Evolutionary conservation across 2,329 filamentous ascomycete species (phyloP).

Genomic region (Periconia sp.): DNA sequence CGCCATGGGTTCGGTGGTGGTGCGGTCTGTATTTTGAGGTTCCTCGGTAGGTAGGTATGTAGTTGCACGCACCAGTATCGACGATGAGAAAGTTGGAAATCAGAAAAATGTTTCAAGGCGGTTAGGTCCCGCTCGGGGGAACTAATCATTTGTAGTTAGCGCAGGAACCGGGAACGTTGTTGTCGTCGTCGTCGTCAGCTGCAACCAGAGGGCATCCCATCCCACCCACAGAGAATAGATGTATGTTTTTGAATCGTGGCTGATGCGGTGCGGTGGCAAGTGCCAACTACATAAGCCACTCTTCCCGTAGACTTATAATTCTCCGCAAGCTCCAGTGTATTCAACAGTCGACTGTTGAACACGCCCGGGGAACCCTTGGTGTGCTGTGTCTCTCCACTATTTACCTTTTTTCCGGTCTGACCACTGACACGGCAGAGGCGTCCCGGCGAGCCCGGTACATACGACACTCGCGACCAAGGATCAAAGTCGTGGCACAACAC

Average conservation of each 20-base stretch:
- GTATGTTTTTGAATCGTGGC: no score
- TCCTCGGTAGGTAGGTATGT: constrained; percentile 8
- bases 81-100: constrained; percentile 10
- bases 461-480: not conserved
- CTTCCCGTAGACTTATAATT: no score
- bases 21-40: constrained; percentile 2
- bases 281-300: no score
- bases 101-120: not conserved
- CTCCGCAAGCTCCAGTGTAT: no score
- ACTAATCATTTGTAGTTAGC: not conserved
- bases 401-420: not conserved
- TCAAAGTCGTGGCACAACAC: not conserved
- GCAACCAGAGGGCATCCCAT: no score
- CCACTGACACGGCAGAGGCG: not conserved
- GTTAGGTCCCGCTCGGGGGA: not conserved
- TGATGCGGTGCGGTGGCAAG: no score
- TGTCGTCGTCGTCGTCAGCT: no score
- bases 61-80: constrained; percentile 3
- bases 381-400: not conserved
- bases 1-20: constrained; percentile 59
- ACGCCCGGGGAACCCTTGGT: no score
- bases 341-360: no score
- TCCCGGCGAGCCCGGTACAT: not conserved
- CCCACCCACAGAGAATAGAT: no score
- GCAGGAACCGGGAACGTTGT: no score